A percentile compares a stretch with the other conserved stretches of the same genome.
Conservation (phyloP, 208 protist genomes). For the Trypanosoma rangeli region DNA sequence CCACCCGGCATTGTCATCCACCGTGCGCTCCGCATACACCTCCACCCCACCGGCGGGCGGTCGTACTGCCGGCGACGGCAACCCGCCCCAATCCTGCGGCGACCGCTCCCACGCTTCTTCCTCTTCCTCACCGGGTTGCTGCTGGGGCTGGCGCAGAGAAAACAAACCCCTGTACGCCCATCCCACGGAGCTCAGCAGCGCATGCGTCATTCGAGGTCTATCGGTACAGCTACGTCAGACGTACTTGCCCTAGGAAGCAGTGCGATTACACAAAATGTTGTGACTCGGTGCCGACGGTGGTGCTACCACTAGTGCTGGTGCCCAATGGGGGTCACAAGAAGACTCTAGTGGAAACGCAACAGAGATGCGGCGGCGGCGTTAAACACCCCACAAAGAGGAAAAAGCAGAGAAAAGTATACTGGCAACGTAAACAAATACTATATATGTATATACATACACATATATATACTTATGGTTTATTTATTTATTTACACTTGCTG, state of each 20-base stretch:
- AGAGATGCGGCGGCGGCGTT: no score
- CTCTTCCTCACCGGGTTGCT: neutral
- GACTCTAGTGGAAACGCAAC: no score
- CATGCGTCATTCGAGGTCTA: neutral
- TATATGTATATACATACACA: neutral
- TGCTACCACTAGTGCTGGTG: neutral
- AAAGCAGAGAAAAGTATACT: neutral
- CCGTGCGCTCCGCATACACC: conserved; percentile 11
- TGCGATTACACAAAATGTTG: neutral
- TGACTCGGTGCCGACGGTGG: neutral
- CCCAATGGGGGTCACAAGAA: no score
- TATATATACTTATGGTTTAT: conserved; percentile 4
- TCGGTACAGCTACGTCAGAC: neutral
- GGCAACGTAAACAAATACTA: neutral
- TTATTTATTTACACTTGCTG: conserved; percentile 4
- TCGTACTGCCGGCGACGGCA: conserved; percentile 7
- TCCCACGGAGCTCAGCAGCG: conserved; percentile 7
- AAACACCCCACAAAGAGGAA: neutral
- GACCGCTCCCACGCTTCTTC: no score
- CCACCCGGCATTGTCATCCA: neutral
- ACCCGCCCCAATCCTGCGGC: neutral
- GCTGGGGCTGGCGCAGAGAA: neutral
- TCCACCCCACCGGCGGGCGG: neutral
- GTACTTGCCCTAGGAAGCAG: neutral
- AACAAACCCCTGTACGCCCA: conserved; percentile 3